Percentiles rank a stretch among this genome's conserved stretches.
Conservation (phyloP, 768 basidiomycete genomes). For the Pisolithus orientalis region DNA sequence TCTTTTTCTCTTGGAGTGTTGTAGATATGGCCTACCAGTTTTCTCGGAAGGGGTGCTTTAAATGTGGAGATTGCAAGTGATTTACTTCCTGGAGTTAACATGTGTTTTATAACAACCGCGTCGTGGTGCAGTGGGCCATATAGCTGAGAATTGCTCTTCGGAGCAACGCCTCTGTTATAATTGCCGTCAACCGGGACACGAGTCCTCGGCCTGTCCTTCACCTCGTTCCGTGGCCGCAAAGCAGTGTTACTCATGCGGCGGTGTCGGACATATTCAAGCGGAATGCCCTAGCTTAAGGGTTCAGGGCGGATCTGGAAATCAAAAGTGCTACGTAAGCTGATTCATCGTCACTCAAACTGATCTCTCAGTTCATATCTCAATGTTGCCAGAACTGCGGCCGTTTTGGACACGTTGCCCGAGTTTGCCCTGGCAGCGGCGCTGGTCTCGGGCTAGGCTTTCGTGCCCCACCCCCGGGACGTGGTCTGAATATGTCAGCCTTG, state of each 20-base stretch:
- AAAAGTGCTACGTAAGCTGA: constrained; percentile 77
- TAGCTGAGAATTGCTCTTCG: constrained; percentile 87
- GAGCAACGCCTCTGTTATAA: constrained; percentile 91
- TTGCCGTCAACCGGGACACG: constrained; percentile 91
- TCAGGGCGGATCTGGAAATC: constrained; percentile 44
- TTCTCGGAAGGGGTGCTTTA: constrained; percentile 87
- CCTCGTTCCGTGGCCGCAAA: constrained; percentile 79
- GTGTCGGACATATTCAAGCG: constrained; percentile 85
- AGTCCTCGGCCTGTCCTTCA: constrained; percentile 81
- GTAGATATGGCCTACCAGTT: constrained; percentile 70
- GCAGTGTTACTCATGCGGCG: constrained; percentile 91
- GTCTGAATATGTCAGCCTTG: constrained; percentile 66
- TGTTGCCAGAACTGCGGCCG: constrained; percentile 65
- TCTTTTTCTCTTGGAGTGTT: constrained; percentile 28
- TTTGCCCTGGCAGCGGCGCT: constrained; percentile 51
- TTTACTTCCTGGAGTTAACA: constrained; percentile 6
- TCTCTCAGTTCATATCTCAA: constrained; percentile 2
- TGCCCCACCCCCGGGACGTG: constrained; percentile 67
- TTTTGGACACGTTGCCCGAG: constrained; percentile 75
- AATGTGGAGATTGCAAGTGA: constrained; percentile 84
- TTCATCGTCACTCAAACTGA: not conserved
- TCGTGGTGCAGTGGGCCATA: constrained; percentile 68
- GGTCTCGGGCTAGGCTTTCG: constrained; percentile 55
- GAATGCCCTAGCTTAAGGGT: constrained; percentile 79
- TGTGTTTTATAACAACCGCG: constrained; percentile 11